Evolutionary conservation across 176 grass and related monocot genomes (phyloP).

Genomic region (Carex littledalei): DNA sequence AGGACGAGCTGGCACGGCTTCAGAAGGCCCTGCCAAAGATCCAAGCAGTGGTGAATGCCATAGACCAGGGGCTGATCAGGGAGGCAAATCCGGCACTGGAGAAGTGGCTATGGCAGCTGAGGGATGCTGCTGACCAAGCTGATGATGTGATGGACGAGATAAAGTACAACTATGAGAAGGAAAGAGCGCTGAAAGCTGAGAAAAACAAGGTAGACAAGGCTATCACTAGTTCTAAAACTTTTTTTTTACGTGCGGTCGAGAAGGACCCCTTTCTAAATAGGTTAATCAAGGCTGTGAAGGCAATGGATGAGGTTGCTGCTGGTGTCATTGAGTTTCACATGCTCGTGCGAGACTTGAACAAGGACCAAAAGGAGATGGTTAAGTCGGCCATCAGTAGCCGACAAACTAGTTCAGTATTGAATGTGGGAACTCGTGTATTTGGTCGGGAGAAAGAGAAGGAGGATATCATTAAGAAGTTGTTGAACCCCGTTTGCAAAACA

Average conservation of each 20-base stretch:
- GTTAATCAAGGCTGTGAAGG: no score
- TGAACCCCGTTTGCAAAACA: no score
- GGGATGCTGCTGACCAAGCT: neutral
- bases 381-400: no score
- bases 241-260: neutral
- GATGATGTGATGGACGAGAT: neutral
- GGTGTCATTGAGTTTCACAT: no score
- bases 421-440: no score
- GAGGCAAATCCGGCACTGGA: neutral
- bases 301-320: no score
- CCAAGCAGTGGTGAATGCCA: neutral
- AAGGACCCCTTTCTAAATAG: neutral
- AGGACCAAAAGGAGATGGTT: no score
- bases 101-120: no score
- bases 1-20: neutral
- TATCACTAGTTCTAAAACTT: neutral
- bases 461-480: no score
- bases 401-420: no score
- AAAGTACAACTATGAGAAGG: neutral
- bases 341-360: no score
- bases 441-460: no score
- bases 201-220: neutral
- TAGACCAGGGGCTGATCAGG: constrained; percentile 2
- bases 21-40: neutral
- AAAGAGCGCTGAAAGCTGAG: neutral